Percentiles rank a stretch among this genome's conserved stretches.
Evolutionary conservation across 2,329 filamentous ascomycete species (phyloP).

Genomic region (Apiospora pterosperma): DNA sequence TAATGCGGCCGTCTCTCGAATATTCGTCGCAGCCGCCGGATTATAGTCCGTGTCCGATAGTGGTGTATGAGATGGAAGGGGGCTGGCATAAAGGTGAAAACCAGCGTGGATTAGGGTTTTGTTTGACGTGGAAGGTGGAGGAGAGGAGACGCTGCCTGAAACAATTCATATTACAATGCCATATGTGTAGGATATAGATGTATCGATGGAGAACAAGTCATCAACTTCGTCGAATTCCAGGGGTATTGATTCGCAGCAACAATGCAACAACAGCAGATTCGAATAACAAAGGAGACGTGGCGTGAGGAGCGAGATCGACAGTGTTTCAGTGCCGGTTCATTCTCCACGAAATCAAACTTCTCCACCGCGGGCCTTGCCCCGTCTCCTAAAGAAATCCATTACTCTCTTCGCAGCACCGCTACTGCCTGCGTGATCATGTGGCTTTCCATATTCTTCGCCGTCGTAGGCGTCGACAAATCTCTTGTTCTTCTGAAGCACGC

Average conservation of each 20-base stretch:
- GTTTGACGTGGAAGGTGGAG: background rate
- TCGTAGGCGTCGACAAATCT: constrained; percentile 90
- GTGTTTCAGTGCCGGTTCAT: background rate
- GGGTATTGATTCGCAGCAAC: background rate
- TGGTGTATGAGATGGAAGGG: background rate
- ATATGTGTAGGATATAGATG: constrained; percentile 1
- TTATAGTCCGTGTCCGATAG: background rate
- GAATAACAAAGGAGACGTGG: background rate
- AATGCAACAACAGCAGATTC: background rate
- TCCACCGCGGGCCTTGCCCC: constrained; percentile 70
- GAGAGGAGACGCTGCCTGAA: background rate
- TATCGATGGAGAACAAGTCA: background rate
- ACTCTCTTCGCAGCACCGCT: constrained; percentile 86
- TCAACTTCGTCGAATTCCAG: constrained; percentile 4
- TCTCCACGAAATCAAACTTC: constrained; percentile 31
- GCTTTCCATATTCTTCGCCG: constrained; percentile 58
- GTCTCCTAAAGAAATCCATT: constrained; percentile 96
- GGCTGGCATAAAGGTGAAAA: background rate
- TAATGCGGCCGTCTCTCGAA: background rate
- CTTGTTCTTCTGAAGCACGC: constrained; percentile 78
- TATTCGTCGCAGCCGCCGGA: background rate
- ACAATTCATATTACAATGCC: constrained; percentile 3
- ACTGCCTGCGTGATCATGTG: constrained; percentile 70
- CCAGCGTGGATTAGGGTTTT: constrained; percentile 4
- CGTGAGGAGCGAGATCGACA: background rate